Percentiles rank a stretch among this genome's conserved stretches.
Conservation (phyloP, 2,329 filamentous ascomycete species). For the Fusarium proliferatum region DNA sequence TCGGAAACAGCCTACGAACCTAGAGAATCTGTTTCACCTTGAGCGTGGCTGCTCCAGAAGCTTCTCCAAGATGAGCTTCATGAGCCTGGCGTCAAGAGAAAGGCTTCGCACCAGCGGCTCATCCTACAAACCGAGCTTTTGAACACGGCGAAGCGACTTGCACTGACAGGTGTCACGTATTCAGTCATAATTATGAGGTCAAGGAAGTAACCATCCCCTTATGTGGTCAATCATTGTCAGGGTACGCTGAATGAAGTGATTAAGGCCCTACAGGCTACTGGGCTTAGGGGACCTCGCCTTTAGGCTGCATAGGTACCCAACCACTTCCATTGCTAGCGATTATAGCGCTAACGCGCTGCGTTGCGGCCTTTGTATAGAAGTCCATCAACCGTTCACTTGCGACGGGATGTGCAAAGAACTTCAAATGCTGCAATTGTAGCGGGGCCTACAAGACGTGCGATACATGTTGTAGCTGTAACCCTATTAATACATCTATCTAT, state of each 20-base stretch:
- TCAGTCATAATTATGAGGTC: not conserved
- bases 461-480: not conserved
- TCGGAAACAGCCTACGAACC: accelerated
- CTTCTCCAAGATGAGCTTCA: accelerated
- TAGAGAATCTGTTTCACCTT: not conserved
- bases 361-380: not conserved
- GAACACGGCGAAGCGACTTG: not conserved
- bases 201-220: not conserved
- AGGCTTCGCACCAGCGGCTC: not conserved
- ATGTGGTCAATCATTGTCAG: not conserved
- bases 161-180: not conserved
- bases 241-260: not conserved
- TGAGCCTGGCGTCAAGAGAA: not conserved
- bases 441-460: not conserved
- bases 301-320: not conserved
- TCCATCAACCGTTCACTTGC: not conserved
- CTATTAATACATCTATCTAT: no score
- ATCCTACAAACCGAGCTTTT: not conserved
- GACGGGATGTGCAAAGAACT: accelerated
- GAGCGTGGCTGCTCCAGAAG: not conserved
- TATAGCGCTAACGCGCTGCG: not conserved
- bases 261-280: not conserved
- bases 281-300: not conserved
- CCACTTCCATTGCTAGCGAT: not conserved
- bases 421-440: not conserved